Evolutionary conservation across 2,329 filamentous ascomycete genomes (phyloP).

Genomic region (Apiospora sp.): DNA sequence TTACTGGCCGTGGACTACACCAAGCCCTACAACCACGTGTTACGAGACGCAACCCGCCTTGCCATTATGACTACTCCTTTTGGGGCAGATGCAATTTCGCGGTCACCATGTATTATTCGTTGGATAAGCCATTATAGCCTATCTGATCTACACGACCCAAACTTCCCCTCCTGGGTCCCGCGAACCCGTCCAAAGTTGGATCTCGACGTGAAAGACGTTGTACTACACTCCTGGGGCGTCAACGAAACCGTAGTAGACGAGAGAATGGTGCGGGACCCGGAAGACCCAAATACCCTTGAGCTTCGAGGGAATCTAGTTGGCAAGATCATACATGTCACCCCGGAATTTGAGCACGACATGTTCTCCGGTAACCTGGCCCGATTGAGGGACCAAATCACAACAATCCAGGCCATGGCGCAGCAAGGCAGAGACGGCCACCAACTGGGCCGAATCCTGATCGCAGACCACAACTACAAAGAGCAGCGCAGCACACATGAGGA

Average conservation of each 20-base stretch:
- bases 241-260: not conserved
- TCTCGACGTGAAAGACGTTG: not conserved
- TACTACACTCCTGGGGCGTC: not conserved
- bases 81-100: not conserved
- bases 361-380: not conserved
- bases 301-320: not conserved
- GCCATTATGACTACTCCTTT: not conserved
- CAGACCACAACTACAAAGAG: not conserved
- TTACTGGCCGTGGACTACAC: not conserved
- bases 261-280: not conserved
- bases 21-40: not conserved
- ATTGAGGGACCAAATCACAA: not conserved
- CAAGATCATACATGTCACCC: not conserved
- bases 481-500: not conserved
- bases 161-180: not conserved
- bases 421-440: rapidly evolving
- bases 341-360: not conserved
- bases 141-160: not conserved
- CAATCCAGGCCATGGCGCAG: not conserved
- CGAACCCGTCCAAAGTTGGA: not conserved
- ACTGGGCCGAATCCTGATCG: not conserved
- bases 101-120: not conserved
- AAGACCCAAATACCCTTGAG: not conserved
- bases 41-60: not conserved
- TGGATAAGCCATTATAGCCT: not conserved